phyloP scores from a whole-genome alignment of 1,284 basidiomycete species.

The Naganishia cerealis region DNA sequence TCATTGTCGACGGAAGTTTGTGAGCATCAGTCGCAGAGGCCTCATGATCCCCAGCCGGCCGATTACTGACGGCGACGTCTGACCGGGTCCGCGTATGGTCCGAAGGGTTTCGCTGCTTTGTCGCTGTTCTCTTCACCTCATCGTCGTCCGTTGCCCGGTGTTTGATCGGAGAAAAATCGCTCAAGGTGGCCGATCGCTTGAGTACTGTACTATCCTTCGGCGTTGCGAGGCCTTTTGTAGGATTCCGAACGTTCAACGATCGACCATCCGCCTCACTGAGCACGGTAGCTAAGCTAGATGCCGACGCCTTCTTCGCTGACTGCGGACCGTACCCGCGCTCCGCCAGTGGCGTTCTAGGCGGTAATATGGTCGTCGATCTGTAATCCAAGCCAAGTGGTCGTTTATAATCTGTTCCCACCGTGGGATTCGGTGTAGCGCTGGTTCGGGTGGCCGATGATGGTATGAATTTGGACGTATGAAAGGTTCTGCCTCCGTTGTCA shows the following conservation, averaged over 20 bases:
- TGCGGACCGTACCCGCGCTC: conserved; percentile 24
- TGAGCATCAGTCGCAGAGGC: background rate
- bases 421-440: background rate
- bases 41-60: background rate
- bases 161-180: conserved; percentile 10
- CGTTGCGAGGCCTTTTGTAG: background rate
- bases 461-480: background rate
- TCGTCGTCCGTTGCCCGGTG: background rate
- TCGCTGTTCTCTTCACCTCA: background rate
- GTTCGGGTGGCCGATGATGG: background rate
- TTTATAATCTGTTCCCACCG: background rate
- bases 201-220: background rate
- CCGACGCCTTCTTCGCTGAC: conserved; percentile 17
- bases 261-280: conserved; percentile 20
- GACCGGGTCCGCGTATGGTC: conserved; percentile 1
- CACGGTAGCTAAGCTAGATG: conserved; percentile 6
- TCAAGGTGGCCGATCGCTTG: conserved; percentile 20
- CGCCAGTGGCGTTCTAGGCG: conserved; percentile 16
- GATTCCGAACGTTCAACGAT: conserved; percentile 1
- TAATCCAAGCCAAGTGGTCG: conserved; percentile 7
- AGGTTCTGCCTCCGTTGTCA: background rate
- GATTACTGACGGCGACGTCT: background rate
- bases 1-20: background rate
- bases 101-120: background rate
- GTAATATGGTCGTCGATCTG: background rate